phyloP scores from a whole-genome alignment of 2,329 filamentous ascomycete genomes.

The Xylariaceae sp. region DNA sequence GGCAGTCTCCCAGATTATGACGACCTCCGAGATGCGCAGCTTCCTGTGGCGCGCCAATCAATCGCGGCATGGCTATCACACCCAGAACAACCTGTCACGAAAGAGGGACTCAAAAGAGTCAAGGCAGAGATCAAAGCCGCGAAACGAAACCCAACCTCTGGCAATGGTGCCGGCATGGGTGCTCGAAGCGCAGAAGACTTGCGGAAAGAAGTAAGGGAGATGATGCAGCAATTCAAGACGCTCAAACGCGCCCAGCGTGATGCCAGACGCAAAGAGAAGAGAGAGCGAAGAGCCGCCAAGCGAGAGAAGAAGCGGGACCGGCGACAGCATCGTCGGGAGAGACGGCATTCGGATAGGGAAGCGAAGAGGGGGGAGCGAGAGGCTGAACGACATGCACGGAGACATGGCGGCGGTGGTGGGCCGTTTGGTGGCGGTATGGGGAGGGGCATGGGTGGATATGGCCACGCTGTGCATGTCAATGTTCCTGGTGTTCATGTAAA shows the following conservation, averaged over 20 bases:
- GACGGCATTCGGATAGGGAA: constrained; percentile 11
- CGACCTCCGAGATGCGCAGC: constrained; percentile 44
- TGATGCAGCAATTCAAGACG: constrained; percentile 43
- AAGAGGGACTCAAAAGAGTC: constrained; percentile 39
- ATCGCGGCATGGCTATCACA: constrained; percentile 47
- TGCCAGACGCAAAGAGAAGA: constrained; percentile 30
- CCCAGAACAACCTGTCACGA: constrained; percentile 48
- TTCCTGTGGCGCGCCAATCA: constrained; percentile 42
- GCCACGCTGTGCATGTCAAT: too few species aligned
- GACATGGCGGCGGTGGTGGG: constrained; percentile 5
- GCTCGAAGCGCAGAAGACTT: constrained; percentile 4
- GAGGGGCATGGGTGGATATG: too few species aligned
- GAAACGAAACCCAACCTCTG: constrained; percentile 17
- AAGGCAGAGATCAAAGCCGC: constrained; percentile 41
- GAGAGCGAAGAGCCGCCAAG: constrained; percentile 31
- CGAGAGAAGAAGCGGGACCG: constrained; percentile 26
- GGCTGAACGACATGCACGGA: background rate
- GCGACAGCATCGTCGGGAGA: constrained; percentile 11
- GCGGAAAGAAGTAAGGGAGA: constrained; percentile 31
- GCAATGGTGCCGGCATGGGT: background rate
- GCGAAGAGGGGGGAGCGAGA: background rate
- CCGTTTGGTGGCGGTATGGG: too few species aligned
- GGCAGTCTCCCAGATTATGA: constrained; percentile 54
- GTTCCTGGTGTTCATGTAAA: too few species aligned
- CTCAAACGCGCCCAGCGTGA: constrained; percentile 38